Conservation (phyloP, 1,284 basidiomycete species). For the Sporisorium exsertum region DNA sequence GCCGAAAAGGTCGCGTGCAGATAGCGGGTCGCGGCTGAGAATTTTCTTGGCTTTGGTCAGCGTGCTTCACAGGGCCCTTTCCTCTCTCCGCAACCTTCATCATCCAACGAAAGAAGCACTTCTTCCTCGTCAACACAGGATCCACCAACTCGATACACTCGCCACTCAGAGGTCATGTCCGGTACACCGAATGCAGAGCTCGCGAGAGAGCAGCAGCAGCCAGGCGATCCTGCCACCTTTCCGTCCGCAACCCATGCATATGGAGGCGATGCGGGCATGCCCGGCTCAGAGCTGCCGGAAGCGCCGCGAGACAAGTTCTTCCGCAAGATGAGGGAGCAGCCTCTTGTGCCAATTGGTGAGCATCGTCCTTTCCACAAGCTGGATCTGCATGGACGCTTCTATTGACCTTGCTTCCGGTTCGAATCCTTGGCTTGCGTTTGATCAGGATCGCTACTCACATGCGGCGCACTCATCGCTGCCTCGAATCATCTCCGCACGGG, state of each 20-base stretch:
- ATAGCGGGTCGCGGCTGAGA: neutral
- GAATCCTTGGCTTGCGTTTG: neutral
- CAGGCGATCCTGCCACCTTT: slow-evolving; percentile 18
- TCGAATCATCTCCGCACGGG: slow-evolving; percentile 63
- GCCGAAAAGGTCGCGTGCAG: neutral
- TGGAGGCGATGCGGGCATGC: slow-evolving; percentile 4
- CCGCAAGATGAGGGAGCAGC: slow-evolving; percentile 65
- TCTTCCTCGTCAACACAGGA: too few relatives aligned
- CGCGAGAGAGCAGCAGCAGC: slow-evolving; percentile 41
- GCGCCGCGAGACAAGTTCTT: slow-evolving; percentile 58
- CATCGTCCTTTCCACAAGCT: neutral
- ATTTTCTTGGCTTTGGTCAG: slow-evolving; percentile 14
- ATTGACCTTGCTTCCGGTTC: neutral
- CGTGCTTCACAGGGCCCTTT: slow-evolving; percentile 4
- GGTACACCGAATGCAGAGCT: slow-evolving; percentile 37
- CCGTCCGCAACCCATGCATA: neutral
- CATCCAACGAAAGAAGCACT: neutral
- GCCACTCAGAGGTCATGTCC: slow-evolving; percentile 24
- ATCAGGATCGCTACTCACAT: slow-evolving; percentile 63
- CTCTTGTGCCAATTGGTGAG: slow-evolving; percentile 67
- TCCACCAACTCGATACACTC: neutral
- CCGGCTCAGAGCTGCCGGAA: slow-evolving; percentile 34
- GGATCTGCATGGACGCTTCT: neutral
- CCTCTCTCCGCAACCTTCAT: neutral
- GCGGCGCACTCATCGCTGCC: slow-evolving; percentile 62